Evolutionary conservation across 345 rosid species (phyloP), one percentile per base, ranked within the genome.

Genomic region (Theobroma cacao): DNA sequence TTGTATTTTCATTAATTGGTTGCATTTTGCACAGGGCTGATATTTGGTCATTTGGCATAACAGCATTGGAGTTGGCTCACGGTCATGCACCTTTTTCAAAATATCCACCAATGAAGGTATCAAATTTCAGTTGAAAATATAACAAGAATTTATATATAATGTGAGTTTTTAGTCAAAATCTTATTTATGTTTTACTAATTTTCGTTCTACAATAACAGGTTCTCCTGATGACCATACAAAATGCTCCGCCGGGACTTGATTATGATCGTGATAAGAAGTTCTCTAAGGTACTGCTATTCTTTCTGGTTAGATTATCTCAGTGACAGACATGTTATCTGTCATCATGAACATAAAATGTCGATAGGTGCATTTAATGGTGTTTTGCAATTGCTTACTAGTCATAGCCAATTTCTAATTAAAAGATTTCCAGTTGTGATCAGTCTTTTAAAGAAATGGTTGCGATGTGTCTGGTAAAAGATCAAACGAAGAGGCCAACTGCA

Each of bases 361-460:
- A 30, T 65, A 66, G 77, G 73, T 65, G 11, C 56, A 80, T 66
- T 69, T 18, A 68, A 67, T 36, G 28, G 20, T 53, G 6, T 43
- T 56, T 48, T 31, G 41, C 40, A 28, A 48, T 69, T 50, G 38
- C 60, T 72, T 53, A 77, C 68, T 62, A 73, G 65, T 31, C 74
- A 47, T 78, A 73, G 70, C 78, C 79, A 78, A 86, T 81, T 90
- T 90, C 99, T 97, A 85, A 97, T 89, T 86, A 80, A 90, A 87
- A 84, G 85, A 88, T 89, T 92, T 90, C 90, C 97, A 90, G 96
- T 86, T 89, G 98, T 96, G 80, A 88, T 84, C 98, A 97, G 98
- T 90, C 97, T 84, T 97, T 97, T 87, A 97, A 97, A 97, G 98
- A 97, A 88, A 94, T 97, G 99, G 97, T 97, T 79, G 98, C 99